Evolutionary conservation across 176 grass and related monocot genomes (phyloP), one percentile per base, ranked within the genome.

Genomic region (Carex cristatella): DNA sequence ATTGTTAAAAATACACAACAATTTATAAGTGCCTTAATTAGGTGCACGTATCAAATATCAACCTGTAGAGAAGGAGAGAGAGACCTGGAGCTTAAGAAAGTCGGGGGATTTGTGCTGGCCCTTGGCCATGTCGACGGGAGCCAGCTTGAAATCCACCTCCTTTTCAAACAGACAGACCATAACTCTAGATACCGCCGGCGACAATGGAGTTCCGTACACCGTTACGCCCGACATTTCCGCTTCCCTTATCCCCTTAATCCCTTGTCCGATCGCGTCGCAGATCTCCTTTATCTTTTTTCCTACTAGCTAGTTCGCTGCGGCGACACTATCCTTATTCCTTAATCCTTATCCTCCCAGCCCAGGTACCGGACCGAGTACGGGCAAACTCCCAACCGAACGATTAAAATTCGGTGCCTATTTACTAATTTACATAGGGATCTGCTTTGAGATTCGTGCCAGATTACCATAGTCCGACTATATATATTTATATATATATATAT

Each of bases 91-190:
- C 88, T 97, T 97, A 61, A 97, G 90, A 86, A 89, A 97, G 60
- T 91, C 91, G 12, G 90, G 88, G 55, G 92, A 94, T 69, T 91
- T 94, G 88, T 97, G 92, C 87, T 94, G 88, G 63, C 87, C 92
- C 85, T 94, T 97, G 92, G 94, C 85, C 92, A 97, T 94, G 89
- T 94, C 91, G 53, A 97, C 79, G 81, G 74, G 79, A 80, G 85
- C 81, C 33, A 97, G 88, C 86, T 89, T 80, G 89, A 94, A 93
- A 1, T 85, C 79, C 82, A 97, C 86, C 18, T 92, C 90, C 94
- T 97, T 97, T 86, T 97, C 94, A 81, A 90, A 84, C 16, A 94
- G 89, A 66, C 92, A 94, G 57, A 87, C 89, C 51, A 90, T 87
- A 54, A 97, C 92, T 35, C 92, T 86, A 15, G 87, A 90, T 33